Percentiles rank a stretch among this genome's conserved stretches.
These are phyloP conservation scores for Cutaneotrichosporon dermatis DNA, from an alignment of 1,284 basidiomycete genomes.

Conservation along the genomic window DNA sequence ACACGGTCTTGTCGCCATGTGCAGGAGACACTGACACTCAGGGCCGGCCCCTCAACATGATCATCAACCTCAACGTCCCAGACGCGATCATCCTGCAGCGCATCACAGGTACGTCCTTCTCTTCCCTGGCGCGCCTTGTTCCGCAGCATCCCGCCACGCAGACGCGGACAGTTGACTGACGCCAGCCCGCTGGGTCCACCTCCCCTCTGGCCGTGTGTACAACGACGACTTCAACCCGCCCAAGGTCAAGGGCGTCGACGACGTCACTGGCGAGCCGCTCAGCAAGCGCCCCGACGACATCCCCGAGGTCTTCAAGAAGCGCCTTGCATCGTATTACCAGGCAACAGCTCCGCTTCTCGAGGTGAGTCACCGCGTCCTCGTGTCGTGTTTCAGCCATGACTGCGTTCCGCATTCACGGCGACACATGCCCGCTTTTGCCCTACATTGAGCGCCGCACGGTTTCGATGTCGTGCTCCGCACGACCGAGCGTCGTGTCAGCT, in stretches of 20 bases:
- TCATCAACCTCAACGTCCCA: conserved; percentile 87
- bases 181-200: conserved; percentile 84
- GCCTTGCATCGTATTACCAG: conserved; percentile 76
- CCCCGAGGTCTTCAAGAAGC: conserved; percentile 75
- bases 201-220: conserved; percentile 89
- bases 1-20: conserved; percentile 41
- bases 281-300: conserved; percentile 88
- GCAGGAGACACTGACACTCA: conserved; percentile 53
- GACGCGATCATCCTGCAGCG: conserved; percentile 83
- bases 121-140: neutral
- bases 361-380: conserved; percentile 21
- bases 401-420: no score
- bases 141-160: neutral
- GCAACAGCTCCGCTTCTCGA: conserved; percentile 78
- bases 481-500: no score
- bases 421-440: no score
- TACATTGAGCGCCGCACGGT: no score
- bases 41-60: conserved; percentile 64
- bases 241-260: conserved; percentile 78
- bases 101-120: conserved; percentile 59
- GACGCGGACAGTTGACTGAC: neutral
- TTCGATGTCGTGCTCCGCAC: no score
- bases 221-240: conserved; percentile 88
- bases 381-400: no score
- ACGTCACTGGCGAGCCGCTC: conserved; percentile 86